Base-by-base conservation (phyloP, 2,329 filamentous ascomycete genomes). In the Diaporthe humulicola region DNA sequence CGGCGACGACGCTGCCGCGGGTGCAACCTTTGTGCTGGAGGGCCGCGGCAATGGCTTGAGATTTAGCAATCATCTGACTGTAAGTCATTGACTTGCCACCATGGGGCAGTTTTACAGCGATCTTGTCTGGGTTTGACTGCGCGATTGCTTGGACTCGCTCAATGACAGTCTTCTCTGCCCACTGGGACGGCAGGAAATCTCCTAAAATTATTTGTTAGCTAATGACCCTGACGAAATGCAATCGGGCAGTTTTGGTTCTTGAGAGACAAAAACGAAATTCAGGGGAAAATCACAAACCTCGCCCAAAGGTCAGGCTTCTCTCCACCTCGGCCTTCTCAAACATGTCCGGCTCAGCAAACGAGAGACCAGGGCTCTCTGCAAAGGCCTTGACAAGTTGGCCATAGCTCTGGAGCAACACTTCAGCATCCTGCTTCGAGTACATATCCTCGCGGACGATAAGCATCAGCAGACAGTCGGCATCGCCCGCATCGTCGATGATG, bases 301-400 rank as follows among this genome's bases (percentile, higher is more conserved):
- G 57, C 7, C 57, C 36, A n/a, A 42, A 61, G 42, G n/a, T 19
- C 14, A 61, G 22, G n/a, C 36, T 61, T 25, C 14, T 42, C 7
- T 60, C 36, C 7, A 60, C 36, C 57, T 60, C 36, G 15, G 14
- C 7, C 36, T 2, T 19, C 36, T 42, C 14, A 6, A 60, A 61
- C 36, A 61, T 61, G 15, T 42, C n/a, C 8, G 57, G 57, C 15
- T 42, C 57, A 1, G n/a, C 36, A 14, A 61, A 28, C 12, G 57
- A 40, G 36, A 40, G 14, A 4, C 15, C 25, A 75, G 0, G 83
- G 83, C 38, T 42, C 36, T 42, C n/a, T 14, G 57, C 36, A 30
- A 61, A 61, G 2, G 57, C 57, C 57, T 42, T 61, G 14, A 61
- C n/a, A 28, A 61, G 57, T 8, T 61, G 57, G 2, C n/a, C 36